Evolutionary conservation across 202 grass and related monocot genomes (phyloP).

Genomic region (Tripidium arundinaceum): DNA sequence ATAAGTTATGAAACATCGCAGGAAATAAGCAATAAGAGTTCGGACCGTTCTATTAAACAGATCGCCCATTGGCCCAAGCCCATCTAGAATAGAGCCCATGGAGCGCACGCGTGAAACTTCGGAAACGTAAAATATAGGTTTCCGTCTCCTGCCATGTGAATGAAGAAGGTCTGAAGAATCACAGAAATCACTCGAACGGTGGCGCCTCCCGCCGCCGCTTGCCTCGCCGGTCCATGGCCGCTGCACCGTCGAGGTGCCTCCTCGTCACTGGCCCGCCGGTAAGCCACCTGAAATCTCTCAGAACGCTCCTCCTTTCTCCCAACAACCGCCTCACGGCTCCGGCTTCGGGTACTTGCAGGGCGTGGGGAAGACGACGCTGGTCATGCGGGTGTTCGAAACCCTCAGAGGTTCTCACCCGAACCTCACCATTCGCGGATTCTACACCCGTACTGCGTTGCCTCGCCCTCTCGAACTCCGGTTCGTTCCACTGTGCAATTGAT

Average conservation of each 20-base stretch:
- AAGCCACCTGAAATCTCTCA: not conserved
- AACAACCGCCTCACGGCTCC: not conserved
- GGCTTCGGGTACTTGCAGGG: conserved; percentile 35
- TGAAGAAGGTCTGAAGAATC: not conserved
- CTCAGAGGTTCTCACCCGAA: conserved; percentile 50
- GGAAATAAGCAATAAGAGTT: too few species aligned
- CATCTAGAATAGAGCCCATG: not conserved
- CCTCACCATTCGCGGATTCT: conserved; percentile 73
- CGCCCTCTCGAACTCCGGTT: not conserved
- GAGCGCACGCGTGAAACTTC: not conserved
- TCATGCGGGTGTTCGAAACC: conserved; percentile 60
- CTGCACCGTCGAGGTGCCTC: conserved; percentile 59
- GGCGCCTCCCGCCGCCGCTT: not conserved
- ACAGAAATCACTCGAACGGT: not conserved
- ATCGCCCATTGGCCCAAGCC: not conserved
- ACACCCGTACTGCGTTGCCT: conserved; percentile 50
- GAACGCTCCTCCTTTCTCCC: not conserved
- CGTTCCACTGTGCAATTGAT: not conserved
- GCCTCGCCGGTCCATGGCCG: conserved; percentile 42
- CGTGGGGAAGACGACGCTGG: conserved; percentile 86
- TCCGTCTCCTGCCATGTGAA: not conserved
- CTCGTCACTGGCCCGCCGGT: conserved; percentile 81
- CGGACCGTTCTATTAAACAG: not conserved
- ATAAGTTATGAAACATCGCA: too few species aligned
- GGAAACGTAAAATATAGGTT: not conserved